Evolutionary conservation across 2,329 filamentous ascomycete species (phyloP).

Genomic region (Phoma herbarum): DNA sequence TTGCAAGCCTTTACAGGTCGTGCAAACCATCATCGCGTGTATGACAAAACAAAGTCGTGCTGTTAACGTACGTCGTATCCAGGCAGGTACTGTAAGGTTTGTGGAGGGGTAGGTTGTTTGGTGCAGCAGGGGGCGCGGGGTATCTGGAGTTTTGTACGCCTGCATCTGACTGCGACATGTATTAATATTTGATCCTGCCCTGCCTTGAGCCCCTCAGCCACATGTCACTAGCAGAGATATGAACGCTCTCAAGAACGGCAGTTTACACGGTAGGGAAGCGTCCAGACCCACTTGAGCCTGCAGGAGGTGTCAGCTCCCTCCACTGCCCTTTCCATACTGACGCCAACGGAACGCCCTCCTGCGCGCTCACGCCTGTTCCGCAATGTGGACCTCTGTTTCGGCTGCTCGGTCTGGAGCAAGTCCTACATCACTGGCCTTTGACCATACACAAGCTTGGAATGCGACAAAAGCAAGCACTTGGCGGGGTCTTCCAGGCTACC

Average conservation of each 20-base stretch:
- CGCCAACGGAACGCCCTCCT: conserved; percentile 14
- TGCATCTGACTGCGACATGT: conserved; percentile 18
- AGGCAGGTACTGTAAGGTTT: neutral
- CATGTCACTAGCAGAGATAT: conserved; percentile 16
- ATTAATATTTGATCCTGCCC: conserved; percentile 10
- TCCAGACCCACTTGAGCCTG: conserved; percentile 20
- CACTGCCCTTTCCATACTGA: conserved; percentile 7
- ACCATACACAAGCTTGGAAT: conserved; percentile 9
- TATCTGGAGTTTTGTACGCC: conserved; percentile 17
- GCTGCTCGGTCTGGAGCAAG: conserved; percentile 7
- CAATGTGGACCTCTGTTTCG: conserved; percentile 9
- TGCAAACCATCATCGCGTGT: conserved; percentile 28
- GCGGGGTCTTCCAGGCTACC: conserved; percentile 5
- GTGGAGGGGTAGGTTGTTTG: conserved; percentile 13
- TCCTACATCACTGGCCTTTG: neutral
- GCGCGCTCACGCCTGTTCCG: conserved; percentile 9
- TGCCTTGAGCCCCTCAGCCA: conserved; percentile 18
- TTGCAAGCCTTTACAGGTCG: conserved; percentile 47
- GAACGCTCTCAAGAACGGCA: conserved; percentile 15
- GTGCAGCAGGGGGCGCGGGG: conserved; percentile 16
- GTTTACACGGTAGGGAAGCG: conserved; percentile 9
- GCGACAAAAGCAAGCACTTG: conserved; percentile 8
- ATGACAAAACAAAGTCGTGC: neutral
- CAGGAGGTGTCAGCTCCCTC: conserved; percentile 17
- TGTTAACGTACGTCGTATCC: conserved; percentile 3